Conservation (phyloP, 2,329 filamentous ascomycete species). For the Colletotrichum cuscutae region DNA sequence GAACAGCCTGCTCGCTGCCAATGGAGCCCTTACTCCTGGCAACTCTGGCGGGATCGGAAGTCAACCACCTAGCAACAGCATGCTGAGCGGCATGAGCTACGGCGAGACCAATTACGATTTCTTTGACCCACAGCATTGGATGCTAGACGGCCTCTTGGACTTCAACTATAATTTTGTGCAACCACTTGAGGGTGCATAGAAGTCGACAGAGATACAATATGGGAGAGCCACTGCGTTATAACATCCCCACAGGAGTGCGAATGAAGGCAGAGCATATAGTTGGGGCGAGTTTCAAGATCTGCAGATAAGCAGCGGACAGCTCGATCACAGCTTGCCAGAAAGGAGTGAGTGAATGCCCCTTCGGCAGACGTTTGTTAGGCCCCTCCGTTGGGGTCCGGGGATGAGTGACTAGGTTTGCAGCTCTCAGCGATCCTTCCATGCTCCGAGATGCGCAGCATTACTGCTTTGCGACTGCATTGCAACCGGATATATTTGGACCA, state of each 20-base stretch:
- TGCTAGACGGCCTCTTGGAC: conserved; percentile 86
- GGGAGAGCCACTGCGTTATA: not conserved
- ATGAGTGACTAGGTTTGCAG: conserved; percentile 32
- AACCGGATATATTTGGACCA: not conserved
- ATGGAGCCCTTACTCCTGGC: conserved; percentile 64
- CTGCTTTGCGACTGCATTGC: not conserved
- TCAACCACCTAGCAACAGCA: conserved; percentile 49
- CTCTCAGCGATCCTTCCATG: conserved; percentile 23
- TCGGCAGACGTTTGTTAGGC: conserved; percentile 26
- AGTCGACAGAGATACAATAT: not conserved
- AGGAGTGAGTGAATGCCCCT: conserved; percentile 33
- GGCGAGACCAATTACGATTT: conserved; percentile 82
- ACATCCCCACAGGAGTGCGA: not conserved
- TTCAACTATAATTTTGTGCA: conserved; percentile 76
- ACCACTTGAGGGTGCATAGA: conserved; percentile 63
- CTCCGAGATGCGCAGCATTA: conserved; percentile 21
- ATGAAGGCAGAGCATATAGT: not conserved
- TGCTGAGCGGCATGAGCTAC: conserved; percentile 66
- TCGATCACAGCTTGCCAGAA: conserved; percentile 13
- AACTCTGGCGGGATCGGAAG: conserved; percentile 49
- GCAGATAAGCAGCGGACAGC: not conserved
- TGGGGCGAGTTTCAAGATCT: conserved; percentile 23
- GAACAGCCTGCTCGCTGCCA: conserved; percentile 58
- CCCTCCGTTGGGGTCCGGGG: conserved; percentile 27
- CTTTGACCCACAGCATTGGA: conserved; percentile 94